A percentile compares a stretch with the other conserved stretches of the same genome.
These are phyloP conservation scores for Tylopilus orsonianus DNA, from an alignment of 1,284 basidiomycete species.

Conservation along the genomic window DNA sequence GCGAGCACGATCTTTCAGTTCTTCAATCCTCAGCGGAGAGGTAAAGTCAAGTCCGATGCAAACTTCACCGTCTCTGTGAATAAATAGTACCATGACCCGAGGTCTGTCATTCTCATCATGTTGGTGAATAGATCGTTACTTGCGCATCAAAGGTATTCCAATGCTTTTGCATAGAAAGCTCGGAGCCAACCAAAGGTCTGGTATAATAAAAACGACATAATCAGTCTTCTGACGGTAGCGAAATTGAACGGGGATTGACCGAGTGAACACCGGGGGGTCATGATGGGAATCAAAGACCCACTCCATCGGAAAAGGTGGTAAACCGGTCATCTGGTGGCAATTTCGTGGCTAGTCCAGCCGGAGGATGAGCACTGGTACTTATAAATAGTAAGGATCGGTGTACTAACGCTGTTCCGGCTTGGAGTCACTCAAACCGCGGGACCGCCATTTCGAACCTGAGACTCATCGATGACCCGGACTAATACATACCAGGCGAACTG, in stretches of 20 bases:
- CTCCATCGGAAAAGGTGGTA: neutral
- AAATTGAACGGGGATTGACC: neutral
- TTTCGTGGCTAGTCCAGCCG: too few relatives aligned
- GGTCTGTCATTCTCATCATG: neutral
- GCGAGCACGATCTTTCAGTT: slow-evolving; percentile 12
- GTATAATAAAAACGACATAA: neutral
- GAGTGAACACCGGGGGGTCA: neutral
- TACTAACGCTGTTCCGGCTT: too few relatives aligned
- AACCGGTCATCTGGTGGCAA: too few relatives aligned
- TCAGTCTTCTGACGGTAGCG: neutral
- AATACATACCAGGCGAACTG: too few relatives aligned
- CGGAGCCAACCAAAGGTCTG: slow-evolving; percentile 23
- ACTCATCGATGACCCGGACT: too few relatives aligned
- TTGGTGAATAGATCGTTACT: neutral
- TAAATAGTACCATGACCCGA: neutral
- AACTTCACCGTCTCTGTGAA: slow-evolving; percentile 16
- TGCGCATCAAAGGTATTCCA: slow-evolving; percentile 18
- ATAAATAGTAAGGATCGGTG: too few relatives aligned
- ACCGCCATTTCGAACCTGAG: too few relatives aligned
- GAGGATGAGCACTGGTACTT: too few relatives aligned
- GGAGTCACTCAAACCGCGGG: too few relatives aligned
- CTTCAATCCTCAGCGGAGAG: slow-evolving; percentile 9
- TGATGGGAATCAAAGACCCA: neutral
- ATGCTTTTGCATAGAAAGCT: slow-evolving; percentile 14
- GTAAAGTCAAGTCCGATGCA: slow-evolving; percentile 19